Percentiles rank a stretch among this genome's conserved stretches.
Evolutionary conservation across 1,284 basidiomycete species (phyloP).

Genomic region (Fomitopsis palustris): DNA sequence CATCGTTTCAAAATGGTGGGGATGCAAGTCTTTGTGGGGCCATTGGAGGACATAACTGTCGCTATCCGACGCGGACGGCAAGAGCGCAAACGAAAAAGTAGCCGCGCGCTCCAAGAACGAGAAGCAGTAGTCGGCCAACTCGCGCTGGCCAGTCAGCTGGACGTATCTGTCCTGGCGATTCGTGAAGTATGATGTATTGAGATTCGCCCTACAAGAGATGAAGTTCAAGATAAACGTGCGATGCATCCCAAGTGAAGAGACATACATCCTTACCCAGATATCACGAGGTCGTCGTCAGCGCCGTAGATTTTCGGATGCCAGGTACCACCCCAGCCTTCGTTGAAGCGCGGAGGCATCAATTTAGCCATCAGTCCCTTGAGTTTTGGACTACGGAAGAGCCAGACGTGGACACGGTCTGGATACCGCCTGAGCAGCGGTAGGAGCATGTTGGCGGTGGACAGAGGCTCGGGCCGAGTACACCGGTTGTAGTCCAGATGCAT

Average conservation of each 20-base stretch:
- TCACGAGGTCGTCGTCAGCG: constrained; percentile 87
- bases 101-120: constrained; percentile 72
- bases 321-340: constrained; percentile 93
- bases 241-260: background rate
- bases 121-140: constrained; percentile 80
- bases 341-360: constrained; percentile 87
- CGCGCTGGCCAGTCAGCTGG: constrained; percentile 60
- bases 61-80: constrained; percentile 26
- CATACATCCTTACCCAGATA: constrained; percentile 75
- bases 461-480: constrained; percentile 80
- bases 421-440: constrained; percentile 71
- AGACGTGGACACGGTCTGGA: constrained; percentile 73
- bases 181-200: constrained; percentile 92
- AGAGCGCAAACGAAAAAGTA: constrained; percentile 72
- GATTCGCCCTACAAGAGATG: constrained; percentile 72
- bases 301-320: constrained; percentile 99
- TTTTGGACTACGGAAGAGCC: constrained; percentile 85
- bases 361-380: constrained; percentile 72
- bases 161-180: constrained; percentile 95
- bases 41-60: constrained; percentile 49
- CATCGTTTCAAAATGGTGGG: constrained; percentile 56
- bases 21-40: constrained; percentile 52
- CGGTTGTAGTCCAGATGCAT: constrained; percentile 89
- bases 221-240: background rate
- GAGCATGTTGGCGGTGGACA: constrained; percentile 74